Conservation (phyloP, 257 asterid genomes). For the Solanum paucissectum region DNA sequence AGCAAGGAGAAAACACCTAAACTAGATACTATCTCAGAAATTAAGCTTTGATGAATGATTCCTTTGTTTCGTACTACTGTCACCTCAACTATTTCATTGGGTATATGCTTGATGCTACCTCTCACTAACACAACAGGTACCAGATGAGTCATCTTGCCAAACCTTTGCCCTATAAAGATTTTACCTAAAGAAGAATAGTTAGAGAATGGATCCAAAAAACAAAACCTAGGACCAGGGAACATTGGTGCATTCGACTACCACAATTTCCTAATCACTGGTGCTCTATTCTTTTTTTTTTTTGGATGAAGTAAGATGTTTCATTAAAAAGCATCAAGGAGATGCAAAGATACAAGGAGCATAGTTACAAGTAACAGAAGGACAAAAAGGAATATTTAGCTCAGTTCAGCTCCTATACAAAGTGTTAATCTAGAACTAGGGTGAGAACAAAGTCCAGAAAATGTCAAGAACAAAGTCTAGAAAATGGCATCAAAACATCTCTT, state of each 20-base stretch:
- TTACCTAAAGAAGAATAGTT: not conserved
- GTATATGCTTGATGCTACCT: not conserved
- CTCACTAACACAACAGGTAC: not conserved
- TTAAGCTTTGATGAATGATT: not conserved
- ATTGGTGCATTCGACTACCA: not conserved
- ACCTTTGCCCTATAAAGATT: not conserved
- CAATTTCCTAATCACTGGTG: not conserved
- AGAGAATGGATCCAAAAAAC: not conserved
- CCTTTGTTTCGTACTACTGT: not conserved
- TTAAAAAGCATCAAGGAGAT: not conserved
- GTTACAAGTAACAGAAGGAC: not conserved
- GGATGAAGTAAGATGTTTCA: not conserved
- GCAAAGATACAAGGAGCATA: not conserved
- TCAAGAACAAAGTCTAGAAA: not conserved
- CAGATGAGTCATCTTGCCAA: conserved; percentile 9
- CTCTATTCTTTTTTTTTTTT: not conserved
- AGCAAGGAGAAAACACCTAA: not conserved
- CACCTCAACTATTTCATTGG: not conserved
- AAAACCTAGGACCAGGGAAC: not conserved
- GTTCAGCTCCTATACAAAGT: not conserved
- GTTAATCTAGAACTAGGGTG: not conserved
- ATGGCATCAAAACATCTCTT: not conserved
- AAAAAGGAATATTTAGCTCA: not conserved
- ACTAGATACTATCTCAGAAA: not conserved
- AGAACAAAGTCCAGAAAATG: not conserved